Percentiles rank a stretch among this genome's conserved stretches.
Evolutionary conservation across 2,329 filamentous ascomycete species (phyloP).

Genomic region (Aspergillus quadrilineatus): DNA sequence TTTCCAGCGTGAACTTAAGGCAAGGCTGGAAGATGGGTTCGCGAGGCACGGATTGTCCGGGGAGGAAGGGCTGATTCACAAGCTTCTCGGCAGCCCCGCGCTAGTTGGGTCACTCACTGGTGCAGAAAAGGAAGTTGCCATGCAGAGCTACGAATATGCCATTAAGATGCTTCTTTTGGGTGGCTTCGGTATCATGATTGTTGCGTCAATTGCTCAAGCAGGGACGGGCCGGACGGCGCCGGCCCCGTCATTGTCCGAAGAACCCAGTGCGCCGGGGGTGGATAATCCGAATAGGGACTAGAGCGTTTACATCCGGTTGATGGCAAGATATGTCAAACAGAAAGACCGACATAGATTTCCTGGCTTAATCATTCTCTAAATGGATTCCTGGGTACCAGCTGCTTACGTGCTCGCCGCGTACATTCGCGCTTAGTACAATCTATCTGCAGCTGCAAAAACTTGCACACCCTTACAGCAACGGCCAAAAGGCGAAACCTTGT

Average conservation of each 20-base stretch:
- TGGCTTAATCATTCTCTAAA: neutral
- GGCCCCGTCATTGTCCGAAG: neutral
- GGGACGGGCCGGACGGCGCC: conserved; percentile 54
- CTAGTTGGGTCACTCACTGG: conserved; percentile 53
- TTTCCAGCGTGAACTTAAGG: conserved; percentile 63
- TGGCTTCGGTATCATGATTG: conserved; percentile 50
- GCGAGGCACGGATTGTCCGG: conserved; percentile 40
- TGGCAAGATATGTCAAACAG: neutral
- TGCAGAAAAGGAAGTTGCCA: conserved; percentile 51
- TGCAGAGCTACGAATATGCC: conserved; percentile 55
- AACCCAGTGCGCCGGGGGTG: neutral
- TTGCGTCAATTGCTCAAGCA: conserved; percentile 56
- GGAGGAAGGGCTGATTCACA: conserved; percentile 51
- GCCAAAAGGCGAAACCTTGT: neutral
- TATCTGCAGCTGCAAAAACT: neutral
- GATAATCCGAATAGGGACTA: conserved; percentile 1
- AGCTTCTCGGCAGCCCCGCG: conserved; percentile 59
- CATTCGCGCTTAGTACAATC: neutral
- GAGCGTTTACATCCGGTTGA: neutral
- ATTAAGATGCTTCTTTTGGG: conserved; percentile 55
- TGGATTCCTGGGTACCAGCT: neutral
- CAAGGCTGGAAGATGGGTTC: conserved; percentile 59
- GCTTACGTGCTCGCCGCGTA: neutral
- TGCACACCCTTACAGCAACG: neutral
- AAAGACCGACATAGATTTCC: neutral